Evolutionary conservation across 73 alveolate species (phyloP).

Genomic region (Paramecium sonneborni): DNA sequence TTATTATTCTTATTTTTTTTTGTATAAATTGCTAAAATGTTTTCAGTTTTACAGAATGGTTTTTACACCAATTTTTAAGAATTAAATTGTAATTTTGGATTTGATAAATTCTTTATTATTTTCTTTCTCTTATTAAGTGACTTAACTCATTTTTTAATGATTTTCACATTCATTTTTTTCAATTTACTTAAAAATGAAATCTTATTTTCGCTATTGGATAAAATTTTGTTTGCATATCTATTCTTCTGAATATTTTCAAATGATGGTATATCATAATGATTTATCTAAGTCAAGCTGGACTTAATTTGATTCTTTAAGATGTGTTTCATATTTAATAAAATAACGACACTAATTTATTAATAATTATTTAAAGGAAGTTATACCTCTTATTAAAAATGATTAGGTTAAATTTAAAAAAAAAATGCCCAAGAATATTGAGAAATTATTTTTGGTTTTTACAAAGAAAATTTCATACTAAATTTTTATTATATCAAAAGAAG

Average conservation of each 20-base stretch:
- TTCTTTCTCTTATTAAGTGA: neutral
- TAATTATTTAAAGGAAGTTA: neutral
- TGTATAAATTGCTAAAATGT: neutral
- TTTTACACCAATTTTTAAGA: neutral
- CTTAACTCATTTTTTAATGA: neutral
- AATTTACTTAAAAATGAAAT: neutral
- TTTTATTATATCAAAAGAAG: no score
- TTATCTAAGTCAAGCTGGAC: neutral
- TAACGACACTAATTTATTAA: slow-evolving; percentile 28
- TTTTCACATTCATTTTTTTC: neutral
- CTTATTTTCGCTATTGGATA: neutral
- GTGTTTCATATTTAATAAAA: neutral
- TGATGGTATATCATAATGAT: neutral
- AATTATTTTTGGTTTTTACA: no score
- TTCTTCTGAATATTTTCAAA: neutral
- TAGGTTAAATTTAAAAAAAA: no score
- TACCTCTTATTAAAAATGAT: no score
- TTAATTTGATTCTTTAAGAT: neutral
- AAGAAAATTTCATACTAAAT: no score
- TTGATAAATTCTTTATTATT: neutral
- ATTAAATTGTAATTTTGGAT: neutral
- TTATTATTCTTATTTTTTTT: neutral
- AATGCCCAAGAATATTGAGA: neutral
- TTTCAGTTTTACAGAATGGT: neutral
- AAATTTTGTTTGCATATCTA: neutral